phyloP scores from a whole-genome alignment of 129 eudicot genomes.

The Arctium minus region DNA sequence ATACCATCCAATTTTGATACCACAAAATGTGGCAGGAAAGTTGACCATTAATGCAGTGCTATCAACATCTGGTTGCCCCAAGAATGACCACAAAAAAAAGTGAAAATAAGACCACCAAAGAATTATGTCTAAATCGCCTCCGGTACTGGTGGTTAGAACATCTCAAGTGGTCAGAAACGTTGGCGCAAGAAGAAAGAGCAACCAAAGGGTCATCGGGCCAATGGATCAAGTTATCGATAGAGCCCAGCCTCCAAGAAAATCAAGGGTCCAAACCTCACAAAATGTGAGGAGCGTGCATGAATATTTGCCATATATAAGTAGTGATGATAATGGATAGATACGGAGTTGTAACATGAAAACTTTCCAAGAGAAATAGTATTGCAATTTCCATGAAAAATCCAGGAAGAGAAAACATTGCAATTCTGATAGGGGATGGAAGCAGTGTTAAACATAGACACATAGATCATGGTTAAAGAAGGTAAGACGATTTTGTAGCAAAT shows the following conservation, averaged over 20 bases:
- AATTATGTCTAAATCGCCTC: slow-evolving; percentile 28
- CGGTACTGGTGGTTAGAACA: neutral
- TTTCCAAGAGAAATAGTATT: too few relatives aligned
- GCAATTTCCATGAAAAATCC: too few relatives aligned
- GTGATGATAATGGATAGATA: too few relatives aligned
- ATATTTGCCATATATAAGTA: neutral
- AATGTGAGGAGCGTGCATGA: neutral
- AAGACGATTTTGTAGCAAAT: too few relatives aligned
- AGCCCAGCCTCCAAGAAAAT: too few relatives aligned
- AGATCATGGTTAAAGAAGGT: too few relatives aligned
- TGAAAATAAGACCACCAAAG: slow-evolving; percentile 70
- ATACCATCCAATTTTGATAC: slow-evolving; percentile 61
- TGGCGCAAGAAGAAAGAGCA: slow-evolving; percentile 38
- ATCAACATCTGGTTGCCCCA: slow-evolving; percentile 51
- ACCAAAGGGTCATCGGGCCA: neutral
- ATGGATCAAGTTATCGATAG: neutral
- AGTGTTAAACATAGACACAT: too few relatives aligned
- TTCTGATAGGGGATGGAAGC: too few relatives aligned
- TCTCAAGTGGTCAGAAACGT: slow-evolving; percentile 40
- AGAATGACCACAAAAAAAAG: slow-evolving; percentile 69
- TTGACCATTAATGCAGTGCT: slow-evolving; percentile 70
- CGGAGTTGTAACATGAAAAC: too few relatives aligned
- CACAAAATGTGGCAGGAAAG: slow-evolving; percentile 74
- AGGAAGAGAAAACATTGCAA: too few relatives aligned
- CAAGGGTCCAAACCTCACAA: neutral